Percentiles rank a stretch among this genome's conserved stretches.
Conservation (phyloP, 108 stramenopile species). For the Skeletonema grethae region DNA sequence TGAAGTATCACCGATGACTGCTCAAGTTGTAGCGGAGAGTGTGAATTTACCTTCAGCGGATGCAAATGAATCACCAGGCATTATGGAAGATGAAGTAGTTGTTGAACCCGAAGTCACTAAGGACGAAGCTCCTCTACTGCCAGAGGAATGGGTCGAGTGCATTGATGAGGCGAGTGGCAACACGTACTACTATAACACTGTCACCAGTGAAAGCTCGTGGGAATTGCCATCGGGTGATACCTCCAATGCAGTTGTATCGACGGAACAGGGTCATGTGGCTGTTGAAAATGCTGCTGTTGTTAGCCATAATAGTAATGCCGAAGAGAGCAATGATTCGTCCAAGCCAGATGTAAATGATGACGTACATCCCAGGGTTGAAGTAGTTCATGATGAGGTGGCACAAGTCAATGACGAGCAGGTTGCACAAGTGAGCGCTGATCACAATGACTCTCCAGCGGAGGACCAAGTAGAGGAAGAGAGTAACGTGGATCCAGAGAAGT, state of each 20-base stretch:
- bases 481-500: background rate
- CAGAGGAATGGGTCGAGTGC: background rate
- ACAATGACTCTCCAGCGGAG: background rate
- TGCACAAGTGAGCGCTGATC: background rate
- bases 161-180: background rate
- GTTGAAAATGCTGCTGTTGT: background rate
- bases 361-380: background rate
- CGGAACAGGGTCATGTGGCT: no score
- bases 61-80: background rate
- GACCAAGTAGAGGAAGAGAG: background rate
- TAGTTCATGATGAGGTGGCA: background rate
- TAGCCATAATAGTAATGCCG: background rate
- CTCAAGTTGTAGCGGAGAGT: constrained; percentile 24
- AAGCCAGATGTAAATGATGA: background rate
- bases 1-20: constrained; percentile 65
- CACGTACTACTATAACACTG: constrained; percentile 66
- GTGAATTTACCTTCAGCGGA: background rate
- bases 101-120: background rate
- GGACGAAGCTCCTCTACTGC: background rate
- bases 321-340: background rate
- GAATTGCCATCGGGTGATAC: constrained; percentile 16
- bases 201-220: constrained; percentile 71
- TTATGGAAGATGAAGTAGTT: background rate
- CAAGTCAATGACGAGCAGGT: background rate
- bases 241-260: background rate